Evolutionary conservation across 768 basidiomycete species (phyloP).

Genomic region (Leucocoprinus sp.): DNA sequence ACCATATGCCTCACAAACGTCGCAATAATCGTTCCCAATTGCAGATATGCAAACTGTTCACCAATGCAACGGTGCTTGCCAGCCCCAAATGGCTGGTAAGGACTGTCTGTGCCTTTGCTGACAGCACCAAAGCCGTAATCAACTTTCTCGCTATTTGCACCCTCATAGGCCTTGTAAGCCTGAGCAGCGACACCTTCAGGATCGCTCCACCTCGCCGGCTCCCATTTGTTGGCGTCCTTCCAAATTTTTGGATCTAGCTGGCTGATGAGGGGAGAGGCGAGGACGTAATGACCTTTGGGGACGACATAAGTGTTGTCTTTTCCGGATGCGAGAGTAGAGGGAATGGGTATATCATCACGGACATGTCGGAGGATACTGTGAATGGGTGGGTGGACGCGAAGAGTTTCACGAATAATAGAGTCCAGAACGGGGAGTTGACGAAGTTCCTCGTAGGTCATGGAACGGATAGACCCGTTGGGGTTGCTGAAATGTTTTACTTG

Average conservation of each 20-base stretch:
- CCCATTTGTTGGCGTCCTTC: slow-evolving; percentile 65
- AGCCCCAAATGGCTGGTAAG: slow-evolving; percentile 97
- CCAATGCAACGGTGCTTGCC: slow-evolving; percentile 94
- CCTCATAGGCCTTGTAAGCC: slow-evolving; percentile 68
- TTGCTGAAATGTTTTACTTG: slow-evolving; percentile 77
- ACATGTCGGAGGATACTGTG: slow-evolving; percentile 95
- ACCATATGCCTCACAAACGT: slow-evolving; percentile 74
- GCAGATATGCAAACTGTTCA: slow-evolving; percentile 93
- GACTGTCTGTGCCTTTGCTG: slow-evolving; percentile 92
- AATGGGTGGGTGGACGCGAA: slow-evolving; percentile 90
- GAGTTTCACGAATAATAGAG: slow-evolving; percentile 86
- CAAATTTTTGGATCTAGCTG: slow-evolving; percentile 84
- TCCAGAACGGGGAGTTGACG: slow-evolving; percentile 79
- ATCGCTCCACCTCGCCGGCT: slow-evolving; percentile 82
- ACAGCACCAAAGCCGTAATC: slow-evolving; percentile 96
- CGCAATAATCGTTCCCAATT: slow-evolving; percentile 76
- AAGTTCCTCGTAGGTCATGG: slow-evolving; percentile 81
- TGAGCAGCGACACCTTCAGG: slow-evolving; percentile 72
- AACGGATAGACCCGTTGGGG: slow-evolving; percentile 71
- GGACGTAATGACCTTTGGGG: slow-evolving; percentile 83
- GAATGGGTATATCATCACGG: slow-evolving; percentile 76
- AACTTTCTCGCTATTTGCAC: slow-evolving; percentile 78
- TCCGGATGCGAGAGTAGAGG: slow-evolving; percentile 70
- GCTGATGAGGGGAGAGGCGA: slow-evolving; percentile 82
- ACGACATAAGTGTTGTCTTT: slow-evolving; percentile 73